Conservation (phyloP, 2,329 filamentous ascomycete genomes). For the Pseudocercospora cruenta region DNA sequence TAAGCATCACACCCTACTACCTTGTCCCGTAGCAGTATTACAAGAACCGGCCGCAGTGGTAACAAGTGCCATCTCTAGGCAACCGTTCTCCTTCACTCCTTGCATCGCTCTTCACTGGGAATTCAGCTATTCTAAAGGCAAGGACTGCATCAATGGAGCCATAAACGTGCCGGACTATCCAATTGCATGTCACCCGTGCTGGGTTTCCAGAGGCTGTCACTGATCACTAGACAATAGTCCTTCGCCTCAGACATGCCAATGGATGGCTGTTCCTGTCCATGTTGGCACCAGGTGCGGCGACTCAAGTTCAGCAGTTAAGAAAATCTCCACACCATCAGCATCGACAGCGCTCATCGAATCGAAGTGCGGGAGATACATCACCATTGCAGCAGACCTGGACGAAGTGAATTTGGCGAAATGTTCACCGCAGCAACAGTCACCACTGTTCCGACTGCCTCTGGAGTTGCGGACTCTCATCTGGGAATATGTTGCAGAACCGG, state of each 20-base stretch:
- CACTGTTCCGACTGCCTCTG: not conserved
- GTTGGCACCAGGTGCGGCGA: not conserved
- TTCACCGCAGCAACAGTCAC: not conserved
- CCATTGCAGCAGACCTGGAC: not conserved
- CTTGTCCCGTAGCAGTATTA: too few species aligned
- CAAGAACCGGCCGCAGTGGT: too few species aligned
- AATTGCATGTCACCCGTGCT: not conserved
- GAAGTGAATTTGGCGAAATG: not conserved
- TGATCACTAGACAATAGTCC: not conserved
- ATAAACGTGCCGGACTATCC: not conserved
- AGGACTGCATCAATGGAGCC: not conserved
- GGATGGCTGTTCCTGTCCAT: not conserved
- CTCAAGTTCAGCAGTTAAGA: not conserved
- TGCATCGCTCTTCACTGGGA: not conserved
- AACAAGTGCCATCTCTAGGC: not conserved
- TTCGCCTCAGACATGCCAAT: not conserved
- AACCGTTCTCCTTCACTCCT: not conserved
- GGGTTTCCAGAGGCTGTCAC: not conserved
- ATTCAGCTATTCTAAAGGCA: not conserved
- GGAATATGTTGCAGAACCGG: not conserved
- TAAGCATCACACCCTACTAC: too few species aligned
- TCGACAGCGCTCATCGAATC: not conserved
- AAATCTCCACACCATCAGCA: not conserved
- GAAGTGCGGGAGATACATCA: not conserved
- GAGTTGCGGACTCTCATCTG: not conserved